These are phyloP conservation scores for Phytopythium chamaehyphon DNA, from an alignment of 352 stramenopile species.

Conservation along the genomic window DNA sequence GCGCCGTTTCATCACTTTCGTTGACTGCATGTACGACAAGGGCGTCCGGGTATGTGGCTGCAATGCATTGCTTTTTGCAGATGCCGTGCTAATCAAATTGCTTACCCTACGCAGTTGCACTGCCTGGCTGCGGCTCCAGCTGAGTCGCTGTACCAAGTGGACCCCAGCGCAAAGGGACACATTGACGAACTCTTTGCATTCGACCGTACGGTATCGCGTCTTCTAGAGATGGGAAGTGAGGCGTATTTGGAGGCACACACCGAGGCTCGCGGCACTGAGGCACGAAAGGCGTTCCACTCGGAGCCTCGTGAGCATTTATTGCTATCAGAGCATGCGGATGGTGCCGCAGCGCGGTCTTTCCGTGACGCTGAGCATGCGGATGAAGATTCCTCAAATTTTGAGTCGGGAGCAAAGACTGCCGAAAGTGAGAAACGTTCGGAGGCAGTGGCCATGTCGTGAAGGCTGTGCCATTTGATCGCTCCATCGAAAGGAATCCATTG, in stretches of 20 bases:
- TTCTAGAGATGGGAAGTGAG: constrained; percentile 84
- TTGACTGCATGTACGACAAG: constrained; percentile 98
- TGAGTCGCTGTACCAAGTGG: constrained; percentile 60
- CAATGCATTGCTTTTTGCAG: not conserved
- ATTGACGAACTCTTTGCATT: constrained; percentile 85
- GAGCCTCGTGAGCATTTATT: constrained; percentile 4
- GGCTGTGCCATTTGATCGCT: not conserved
- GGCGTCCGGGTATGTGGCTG: constrained; percentile 47
- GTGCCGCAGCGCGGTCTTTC: not conserved
- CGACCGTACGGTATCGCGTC: constrained; percentile 81
- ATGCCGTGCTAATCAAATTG: too few species aligned
- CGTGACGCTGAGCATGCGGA: not conserved
- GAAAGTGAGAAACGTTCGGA: constrained; percentile 2
- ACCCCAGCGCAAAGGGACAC: constrained; percentile 47
- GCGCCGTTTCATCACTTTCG: constrained; percentile 97
- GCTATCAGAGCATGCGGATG: not conserved
- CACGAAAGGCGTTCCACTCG: not conserved
- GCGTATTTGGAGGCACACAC: constrained; percentile 60
- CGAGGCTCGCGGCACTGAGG: constrained; percentile 19
- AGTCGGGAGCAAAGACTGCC: not conserved
- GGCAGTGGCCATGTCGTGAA: constrained; percentile 5
- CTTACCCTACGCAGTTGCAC: constrained; percentile 73
- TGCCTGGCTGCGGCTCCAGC: constrained; percentile 58
- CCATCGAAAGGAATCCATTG: too few species aligned
- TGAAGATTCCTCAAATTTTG: not conserved